Base-by-base conservation (phyloP, 345 rosid species). In the Brassica nigra region DNA sequence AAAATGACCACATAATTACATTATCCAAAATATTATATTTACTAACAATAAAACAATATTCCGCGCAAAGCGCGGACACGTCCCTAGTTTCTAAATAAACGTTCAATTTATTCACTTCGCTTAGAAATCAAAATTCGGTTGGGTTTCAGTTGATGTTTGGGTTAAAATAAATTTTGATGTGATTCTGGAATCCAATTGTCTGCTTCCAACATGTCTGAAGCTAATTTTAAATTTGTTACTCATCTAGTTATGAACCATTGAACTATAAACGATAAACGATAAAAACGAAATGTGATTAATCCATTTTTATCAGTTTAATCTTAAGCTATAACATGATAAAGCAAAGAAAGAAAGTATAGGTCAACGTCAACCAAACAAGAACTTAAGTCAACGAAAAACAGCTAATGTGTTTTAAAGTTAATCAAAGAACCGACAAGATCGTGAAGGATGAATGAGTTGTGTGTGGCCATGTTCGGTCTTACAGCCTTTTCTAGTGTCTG, bases 401-500 rank as follows among this genome's bases (percentile, higher is more conserved):
- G 68, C 62, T 42, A 42, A 66, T 30, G 58, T 57, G 30, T 27
- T 65, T 78, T 27, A 72, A 65, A 14, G 2, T 71, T 68, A 4
- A 15, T 72, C n/a, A 55, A 65, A 71, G 59, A 72, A 78, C 72
- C 77, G 72, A 78, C 73, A 78, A 54, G 52, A 71, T 54, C 77
- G 73, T 71, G 77, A 71, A 39, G 23, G 57, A 7, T 27, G 58
- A 34, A 70, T 70, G 52, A 65, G 73, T 71, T 78, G 71, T 71
- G 67, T 71, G 72, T 71, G 77, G 78, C 78, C 78, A 79, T 79
- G 74, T 67, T 73, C 74, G 54, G 30, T 58, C 82, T 44, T 78
- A 66, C 78, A 78, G 68, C 73, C 62, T 78, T 78, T 31, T 78
- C 82, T 62, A 73, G 37, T 66, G 44, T 66, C 23, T 30, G 14